Percentiles rank a stretch among this genome's conserved stretches.
These are phyloP conservation scores for Truncatella angustata DNA, from an alignment of 2,329 filamentous ascomycete genomes.

Conservation along the genomic window DNA sequence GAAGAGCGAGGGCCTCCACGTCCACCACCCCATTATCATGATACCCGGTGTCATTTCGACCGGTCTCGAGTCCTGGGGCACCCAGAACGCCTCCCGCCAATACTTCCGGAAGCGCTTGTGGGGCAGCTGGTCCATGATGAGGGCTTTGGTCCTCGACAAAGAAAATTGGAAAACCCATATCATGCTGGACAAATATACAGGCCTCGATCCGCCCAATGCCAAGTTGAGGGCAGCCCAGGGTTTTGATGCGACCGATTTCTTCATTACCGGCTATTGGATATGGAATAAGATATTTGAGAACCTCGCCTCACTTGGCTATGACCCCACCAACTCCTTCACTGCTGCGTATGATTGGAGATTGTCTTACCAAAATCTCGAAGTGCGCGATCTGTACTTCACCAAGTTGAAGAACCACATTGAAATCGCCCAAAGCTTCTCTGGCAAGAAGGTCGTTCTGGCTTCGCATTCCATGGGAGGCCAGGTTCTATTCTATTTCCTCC, in stretches of 20 bases:
- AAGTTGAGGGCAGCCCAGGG: slow-evolving; percentile 93
- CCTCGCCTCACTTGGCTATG: slow-evolving; percentile 91
- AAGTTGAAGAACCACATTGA: slow-evolving; percentile 89
- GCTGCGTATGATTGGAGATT: slow-evolving; percentile 88
- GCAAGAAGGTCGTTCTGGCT: slow-evolving; percentile 78
- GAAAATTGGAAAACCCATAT: slow-evolving; percentile 93
- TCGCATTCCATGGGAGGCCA: slow-evolving; percentile 99
- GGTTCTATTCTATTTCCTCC: slow-evolving; percentile 82
- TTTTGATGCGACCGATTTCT: slow-evolving; percentile 97
- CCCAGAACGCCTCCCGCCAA: slow-evolving; percentile 75
- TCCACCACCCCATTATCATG: slow-evolving; percentile 91
- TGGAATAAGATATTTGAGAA: slow-evolving; percentile 99
- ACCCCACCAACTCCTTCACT: slow-evolving; percentile 73
- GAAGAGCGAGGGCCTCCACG: slow-evolving; percentile 74
- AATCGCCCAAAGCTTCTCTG: slow-evolving; percentile 68
- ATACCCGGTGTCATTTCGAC: slow-evolving; percentile 97
- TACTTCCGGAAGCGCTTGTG: slow-evolving; percentile 95
- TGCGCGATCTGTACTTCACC: slow-evolving; percentile 90
- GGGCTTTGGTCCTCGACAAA: slow-evolving; percentile 88
- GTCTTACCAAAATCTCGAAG: slow-evolving; percentile 85
- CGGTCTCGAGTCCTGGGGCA: slow-evolving; percentile 95
- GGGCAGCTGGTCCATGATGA: slow-evolving; percentile 99
- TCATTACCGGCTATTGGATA: slow-evolving; percentile 92
- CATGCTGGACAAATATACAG: slow-evolving; percentile 91
- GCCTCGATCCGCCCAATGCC: slow-evolving; percentile 83